phyloP scores from a whole-genome alignment of 495 filamentous ascomycete genomes.

The Hypomontagnella monticulosa region DNA sequence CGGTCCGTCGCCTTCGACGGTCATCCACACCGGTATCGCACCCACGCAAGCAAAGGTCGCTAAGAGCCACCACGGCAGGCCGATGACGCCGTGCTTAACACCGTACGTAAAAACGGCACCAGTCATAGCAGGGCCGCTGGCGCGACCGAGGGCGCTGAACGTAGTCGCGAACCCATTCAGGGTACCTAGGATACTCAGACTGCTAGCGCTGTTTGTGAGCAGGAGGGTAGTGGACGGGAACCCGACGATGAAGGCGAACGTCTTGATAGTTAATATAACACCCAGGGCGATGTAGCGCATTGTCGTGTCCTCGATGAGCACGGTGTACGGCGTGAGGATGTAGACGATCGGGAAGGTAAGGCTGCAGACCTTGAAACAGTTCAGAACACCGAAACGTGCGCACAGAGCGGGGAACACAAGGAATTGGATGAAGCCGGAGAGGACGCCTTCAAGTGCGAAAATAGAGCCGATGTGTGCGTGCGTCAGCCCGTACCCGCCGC shows the following conservation, averaged over 20 bases:
- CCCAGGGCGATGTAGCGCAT: constrained; percentile 59
- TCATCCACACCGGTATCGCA: constrained; percentile 72
- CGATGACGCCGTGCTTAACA: constrained; percentile 73
- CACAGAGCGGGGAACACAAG: constrained; percentile 77
- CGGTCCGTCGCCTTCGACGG: constrained; percentile 81
- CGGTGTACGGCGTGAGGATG: constrained; percentile 76
- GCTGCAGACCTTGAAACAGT: constrained; percentile 67
- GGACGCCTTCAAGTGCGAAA: constrained; percentile 77
- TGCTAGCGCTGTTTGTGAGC: constrained; percentile 84
- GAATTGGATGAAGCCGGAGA: constrained; percentile 81
- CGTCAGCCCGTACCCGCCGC: constrained; percentile 78
- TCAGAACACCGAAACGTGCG: constrained; percentile 73
- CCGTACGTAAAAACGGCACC: constrained; percentile 76
- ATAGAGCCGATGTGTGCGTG: constrained; percentile 78
- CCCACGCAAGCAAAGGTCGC: constrained; percentile 66
- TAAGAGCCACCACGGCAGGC: constrained; percentile 83
- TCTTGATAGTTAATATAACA: constrained; percentile 72
- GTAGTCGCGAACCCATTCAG: constrained; percentile 89
- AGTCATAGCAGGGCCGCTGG: constrained; percentile 74
- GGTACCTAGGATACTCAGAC: constrained; percentile 80
- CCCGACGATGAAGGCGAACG: constrained; percentile 75
- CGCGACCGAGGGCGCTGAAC: constrained; percentile 79
- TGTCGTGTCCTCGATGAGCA: constrained; percentile 61
- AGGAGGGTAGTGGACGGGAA: constrained; percentile 92
- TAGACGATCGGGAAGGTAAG: constrained; percentile 76